Base-by-base conservation (phyloP, 176 grass and related monocot genomes). In the Puya raimondii region DNA sequence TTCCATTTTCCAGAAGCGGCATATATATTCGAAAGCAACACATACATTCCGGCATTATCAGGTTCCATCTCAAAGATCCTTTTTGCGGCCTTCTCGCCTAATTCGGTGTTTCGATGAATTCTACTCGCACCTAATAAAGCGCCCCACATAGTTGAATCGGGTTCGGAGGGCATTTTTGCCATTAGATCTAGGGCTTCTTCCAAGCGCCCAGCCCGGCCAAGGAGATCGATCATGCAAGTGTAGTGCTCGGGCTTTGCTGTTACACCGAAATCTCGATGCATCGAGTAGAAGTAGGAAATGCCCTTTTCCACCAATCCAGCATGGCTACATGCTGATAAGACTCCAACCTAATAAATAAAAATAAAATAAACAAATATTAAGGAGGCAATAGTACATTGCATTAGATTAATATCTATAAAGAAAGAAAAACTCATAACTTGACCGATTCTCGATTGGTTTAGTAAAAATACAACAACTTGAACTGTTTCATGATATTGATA, bases 41-140 rank as follows among this genome's bases (percentile, higher is more conserved):
- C 94, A 67, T 93, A 93, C 94, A 99, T 93, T 68, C 89, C 94
- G 33, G 84, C 76, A 76, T 93, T 99, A 70, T 86, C 72, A 72
- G 89, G 94, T 59, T 99, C 94, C 78, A 99, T 78, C 72, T 99
- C 87, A 76, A 99, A 93, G 76, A 99, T 86, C 74, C 70, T 93
- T 63, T 90, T 79, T 77, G 94, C 94, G 26, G 87, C 89, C 65
- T 16, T 81, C 68, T 82, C 88, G 47, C 89, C 94, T 54, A 93
- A 75, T 75, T 93, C 77, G 12, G 89, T 79, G 67, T 99, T 92
- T 64, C 84, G 84, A 69, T 99, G 85, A 64, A 99, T 87, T 82
- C 89, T 86, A 78, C 94, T 93, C 22, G 94, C 89, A 82, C 89
- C 94, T 17, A 99, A 82, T 50, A 99, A 93, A 58, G 89, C 89